Evolutionary conservation across 1,284 basidiomycete species (phyloP), one percentile per base, ranked within the genome.

Genomic region (Trichosporon sp.): DNA sequence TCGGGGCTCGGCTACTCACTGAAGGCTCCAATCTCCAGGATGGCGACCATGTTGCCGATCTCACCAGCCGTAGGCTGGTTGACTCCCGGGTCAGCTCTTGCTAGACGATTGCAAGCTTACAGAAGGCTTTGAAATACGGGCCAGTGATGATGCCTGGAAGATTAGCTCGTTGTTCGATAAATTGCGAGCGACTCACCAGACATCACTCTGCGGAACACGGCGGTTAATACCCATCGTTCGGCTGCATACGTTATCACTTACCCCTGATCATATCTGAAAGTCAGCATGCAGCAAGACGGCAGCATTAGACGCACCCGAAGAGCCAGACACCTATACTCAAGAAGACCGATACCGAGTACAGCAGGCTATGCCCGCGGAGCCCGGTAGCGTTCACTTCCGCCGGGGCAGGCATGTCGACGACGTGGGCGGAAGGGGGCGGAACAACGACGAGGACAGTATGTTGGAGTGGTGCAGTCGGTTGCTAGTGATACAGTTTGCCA

Each of bases 21-120:
- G 79, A 95, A 89, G 29, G 95, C 95, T 54, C 95, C 95, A 52
- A 98, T 86, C 81, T 98, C 95, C 27, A 93, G 82, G 2, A 93
- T 88, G 21, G 93, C 91, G 31, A 95, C 94, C 90, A 96, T 94
- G 16, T 81, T 81, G 56, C 80, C 85, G 27, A 85, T 73, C 73
- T 84, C 78, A 61, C 81, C 80, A 0, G 81, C 72, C 8, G 85
- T 86, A 5, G 95, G 95, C 29, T 89, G 85, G 68, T 90, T 83
- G 82, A 95, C 76, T 79, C 56, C n/a, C 33, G 25, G 31, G 14
- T 46, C 4, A 23, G 69, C 67, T 27, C 67, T 69, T 44, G 23
- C 25, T 16, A 21, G n/a, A 58, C 56, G 32, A 9, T 36, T 31
- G 32, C 14, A 32, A 1, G 61, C 70, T 68, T 52, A 70, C 74